Evolutionary conservation across 768 basidiomycete genomes (phyloP), one percentile per base, ranked within the genome.

Genomic region (Myochromella boudieri): DNA sequence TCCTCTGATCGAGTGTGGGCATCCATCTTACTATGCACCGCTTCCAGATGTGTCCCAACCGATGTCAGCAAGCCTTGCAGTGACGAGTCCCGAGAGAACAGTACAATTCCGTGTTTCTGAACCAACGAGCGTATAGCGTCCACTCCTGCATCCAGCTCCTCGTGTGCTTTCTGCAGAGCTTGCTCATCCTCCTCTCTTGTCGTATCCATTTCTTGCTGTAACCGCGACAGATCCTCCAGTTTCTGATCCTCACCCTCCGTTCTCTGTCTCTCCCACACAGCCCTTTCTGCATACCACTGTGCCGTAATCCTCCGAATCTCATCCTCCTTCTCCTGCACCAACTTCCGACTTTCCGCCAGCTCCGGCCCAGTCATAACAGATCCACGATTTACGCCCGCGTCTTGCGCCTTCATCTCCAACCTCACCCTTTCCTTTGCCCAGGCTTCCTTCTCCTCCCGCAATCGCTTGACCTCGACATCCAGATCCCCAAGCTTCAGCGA

Each of bases 51-150:
- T 26, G 68, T 56, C 1, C 68, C 70, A 29, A 85, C 60, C 12
- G 81, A 74, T 10, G 65, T 59, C 43, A 82, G 53, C 1, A 84
- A 60, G 38, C 71, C 76, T 37, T 72, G 69, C 27, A 84, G 47
- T 17, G 81, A 76, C 17, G 67, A 51, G 47, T 84, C 80, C 42
- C 72, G 67, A 12, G 77, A 72, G 50, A 70, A 76, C 17, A 81
- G 63, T n/a, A 74, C 71, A 53, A 90, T 72, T 12, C 71, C 73
- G 57, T 86, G 78, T 27, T 70, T 70, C 53, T 77, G 76, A 48
- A 85, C 72, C 52, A 91, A 64, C 4, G 50, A 59, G 39, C 72
- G 74, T 25, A 90, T 57, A 11, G 72, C 65, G 4, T 69, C 68
- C 8, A 76, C 59, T 7, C 77, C 76, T 2, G 71, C 67, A 37